These are phyloP conservation scores for Fragaria ananassa DNA, from an alignment of 306 rosid species.

Conservation along the genomic window DNA sequence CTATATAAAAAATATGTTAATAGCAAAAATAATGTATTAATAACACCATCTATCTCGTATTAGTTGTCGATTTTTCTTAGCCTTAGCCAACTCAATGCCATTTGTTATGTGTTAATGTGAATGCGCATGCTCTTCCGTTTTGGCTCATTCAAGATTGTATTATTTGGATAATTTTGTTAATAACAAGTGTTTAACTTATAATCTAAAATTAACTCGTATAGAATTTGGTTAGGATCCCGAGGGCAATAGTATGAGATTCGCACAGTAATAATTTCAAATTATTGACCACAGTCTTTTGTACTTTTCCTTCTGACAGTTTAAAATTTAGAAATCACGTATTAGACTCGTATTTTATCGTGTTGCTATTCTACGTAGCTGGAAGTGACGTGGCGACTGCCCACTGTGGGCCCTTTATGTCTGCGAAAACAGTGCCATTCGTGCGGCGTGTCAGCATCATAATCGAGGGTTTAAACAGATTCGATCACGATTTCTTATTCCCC, in stretches of 20 bases:
- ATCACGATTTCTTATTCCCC: constrained; percentile 19
- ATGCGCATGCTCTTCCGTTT: background rate
- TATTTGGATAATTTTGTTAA: background rate
- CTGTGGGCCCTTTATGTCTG: constrained; percentile 19
- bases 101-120: background rate
- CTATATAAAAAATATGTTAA: too few relatives aligned
- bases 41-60: too few relatives aligned
- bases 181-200: background rate
- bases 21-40: too few relatives aligned
- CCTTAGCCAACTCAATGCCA: background rate
- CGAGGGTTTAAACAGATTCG: background rate
- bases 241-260: background rate
- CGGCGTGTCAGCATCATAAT: constrained; percentile 35
- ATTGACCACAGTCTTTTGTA: constrained; percentile 5
- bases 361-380: constrained; percentile 13
- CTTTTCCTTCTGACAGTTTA: background rate
- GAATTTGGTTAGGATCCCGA: background rate
- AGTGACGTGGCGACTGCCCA: constrained; percentile 34
- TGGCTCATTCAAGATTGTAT: background rate
- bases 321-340: background rate
- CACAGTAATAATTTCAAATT: constrained; percentile 7
- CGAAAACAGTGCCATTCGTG: constrained; percentile 49
- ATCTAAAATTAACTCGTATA: background rate
- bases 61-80: background rate
- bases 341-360: constrained; percentile 56